These are phyloP conservation scores for Phoma herbarum DNA, from an alignment of 2,329 filamentous ascomycete species.

Conservation along the genomic window DNA sequence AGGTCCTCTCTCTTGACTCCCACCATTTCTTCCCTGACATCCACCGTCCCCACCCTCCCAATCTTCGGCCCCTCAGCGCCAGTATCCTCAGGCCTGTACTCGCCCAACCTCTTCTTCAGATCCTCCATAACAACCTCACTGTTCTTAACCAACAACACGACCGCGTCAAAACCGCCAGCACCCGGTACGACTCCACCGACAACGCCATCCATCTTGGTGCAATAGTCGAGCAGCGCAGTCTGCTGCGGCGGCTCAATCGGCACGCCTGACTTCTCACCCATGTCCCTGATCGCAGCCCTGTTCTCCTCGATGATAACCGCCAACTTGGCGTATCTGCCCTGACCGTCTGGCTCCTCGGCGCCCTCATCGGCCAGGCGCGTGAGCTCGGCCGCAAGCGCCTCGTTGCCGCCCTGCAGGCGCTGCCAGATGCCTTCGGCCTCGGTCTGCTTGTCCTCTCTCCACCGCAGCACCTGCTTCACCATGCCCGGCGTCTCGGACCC, in stretches of 20 bases:
- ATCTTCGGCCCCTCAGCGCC: constrained; percentile 55
- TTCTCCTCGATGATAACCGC: constrained; percentile 61
- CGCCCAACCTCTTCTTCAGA: constrained; percentile 69
- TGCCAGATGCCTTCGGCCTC: constrained; percentile 78
- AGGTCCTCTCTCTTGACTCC: constrained; percentile 61
- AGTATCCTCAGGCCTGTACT: constrained; percentile 65
- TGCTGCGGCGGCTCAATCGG: constrained; percentile 90
- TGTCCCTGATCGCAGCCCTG: constrained; percentile 72
- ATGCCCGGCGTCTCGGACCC: constrained; percentile 93
- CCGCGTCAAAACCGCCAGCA: constrained; percentile 91
- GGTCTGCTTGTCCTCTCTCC: constrained; percentile 72
- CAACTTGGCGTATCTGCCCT: constrained; percentile 58
- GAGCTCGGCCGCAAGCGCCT: constrained; percentile 72
- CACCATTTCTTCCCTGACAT: constrained; percentile 76
- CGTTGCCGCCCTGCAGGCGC: constrained; percentile 76
- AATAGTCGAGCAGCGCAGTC: constrained; percentile 81
- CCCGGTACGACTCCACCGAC: constrained; percentile 92
- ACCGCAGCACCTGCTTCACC: constrained; percentile 90
- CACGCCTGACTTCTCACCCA: constrained; percentile 77
- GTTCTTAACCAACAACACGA: constrained; percentile 81
- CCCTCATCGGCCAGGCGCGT: constrained; percentile 56
- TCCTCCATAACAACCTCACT: constrained; percentile 68
- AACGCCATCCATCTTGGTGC: constrained; percentile 77
- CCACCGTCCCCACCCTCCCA: constrained; percentile 72
- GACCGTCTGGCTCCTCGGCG: constrained; percentile 27